These are phyloP conservation scores for Mycena crocata DNA, from an alignment of 768 basidiomycete genomes.

Conservation along the genomic window DNA sequence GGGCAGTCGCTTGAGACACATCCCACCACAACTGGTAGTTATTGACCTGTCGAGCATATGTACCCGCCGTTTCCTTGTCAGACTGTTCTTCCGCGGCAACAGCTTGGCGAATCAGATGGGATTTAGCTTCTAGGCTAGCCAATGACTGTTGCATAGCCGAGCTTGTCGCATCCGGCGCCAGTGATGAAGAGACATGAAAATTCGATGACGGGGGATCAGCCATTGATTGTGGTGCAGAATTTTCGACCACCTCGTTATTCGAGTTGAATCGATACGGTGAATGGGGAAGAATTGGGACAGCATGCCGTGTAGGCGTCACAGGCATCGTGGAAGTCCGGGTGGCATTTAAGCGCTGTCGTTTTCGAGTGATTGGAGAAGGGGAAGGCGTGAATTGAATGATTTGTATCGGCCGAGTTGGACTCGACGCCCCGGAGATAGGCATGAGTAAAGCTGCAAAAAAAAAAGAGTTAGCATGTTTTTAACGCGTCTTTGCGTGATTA, in stretches of 20 bases:
- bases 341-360: background rate
- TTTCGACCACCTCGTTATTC: conserved; percentile 3
- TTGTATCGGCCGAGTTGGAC: background rate
- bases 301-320: background rate
- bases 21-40: conserved; percentile 20
- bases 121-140: background rate
- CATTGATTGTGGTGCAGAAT: background rate
- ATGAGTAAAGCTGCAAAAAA: background rate
- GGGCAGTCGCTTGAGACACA: background rate
- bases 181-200: too few species aligned
- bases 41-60: background rate
- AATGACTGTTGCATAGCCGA: background rate
- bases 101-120: conserved; percentile 1
- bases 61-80: conserved; percentile 6
- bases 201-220: background rate
- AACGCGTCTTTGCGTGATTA: background rate
- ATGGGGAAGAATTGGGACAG: background rate
- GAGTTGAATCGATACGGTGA: conserved; percentile 8
- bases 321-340: background rate
- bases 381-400: background rate
- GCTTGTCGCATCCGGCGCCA: background rate
- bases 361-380: background rate
- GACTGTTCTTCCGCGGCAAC: conserved; percentile 9
- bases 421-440: conserved; percentile 16
- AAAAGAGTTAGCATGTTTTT: background rate